Evolutionary conservation across 2,329 filamentous ascomycete species (phyloP), one percentile per base, ranked within the genome.

Genomic region (Tolypocladium capitatum): DNA sequence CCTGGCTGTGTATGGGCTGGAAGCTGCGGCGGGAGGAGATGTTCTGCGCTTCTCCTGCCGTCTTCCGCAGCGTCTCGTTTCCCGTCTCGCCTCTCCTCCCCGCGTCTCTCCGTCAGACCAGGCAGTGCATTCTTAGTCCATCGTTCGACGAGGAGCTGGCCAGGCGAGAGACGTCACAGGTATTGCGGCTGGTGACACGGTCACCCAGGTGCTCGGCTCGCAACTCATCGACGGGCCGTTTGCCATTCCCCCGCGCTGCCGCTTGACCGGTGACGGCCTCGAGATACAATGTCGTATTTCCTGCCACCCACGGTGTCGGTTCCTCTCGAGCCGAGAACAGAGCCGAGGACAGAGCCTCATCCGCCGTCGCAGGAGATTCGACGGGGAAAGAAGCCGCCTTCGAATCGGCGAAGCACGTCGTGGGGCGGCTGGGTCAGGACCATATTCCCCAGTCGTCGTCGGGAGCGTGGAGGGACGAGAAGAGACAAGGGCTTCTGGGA

Each of bases 381-480:
- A 11, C 31, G 34, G 43, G 47, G 5, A n/a, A 18, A 14, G 1
- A 24, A 13, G 28, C 32, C 30, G 5, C 14, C 18, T 18, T 41
- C 51, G 18, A 38, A 45, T 33, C 49, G 42, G 44, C 54, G 44
- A 8, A 44, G 47, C 9, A 24, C 48, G 20, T 69, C 69, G 5
- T 51, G 72, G 18, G 53, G 63, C 16, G 60, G 60, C 44, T 70
- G 72, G 55, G 57, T 76, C 45, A 68, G 59, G 48, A 71, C 59
- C 46, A 62, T 77, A 2, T 60, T 75, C 10, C 74, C 75, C 0
- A 73, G 68, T 51, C 66, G 69, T 48, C 70, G 68, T 7, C 64
- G 71, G 1, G 75, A 78, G 51, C 67, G 68, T 30, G 73, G 75
- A 20, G 69, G 74, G 10, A 77, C 74, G 1, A 48, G 61, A 38